These are phyloP conservation scores for Paragyromitra xinjiangensis DNA, from an alignment of 495 filamentous ascomycete species.

Conservation along the genomic window DNA sequence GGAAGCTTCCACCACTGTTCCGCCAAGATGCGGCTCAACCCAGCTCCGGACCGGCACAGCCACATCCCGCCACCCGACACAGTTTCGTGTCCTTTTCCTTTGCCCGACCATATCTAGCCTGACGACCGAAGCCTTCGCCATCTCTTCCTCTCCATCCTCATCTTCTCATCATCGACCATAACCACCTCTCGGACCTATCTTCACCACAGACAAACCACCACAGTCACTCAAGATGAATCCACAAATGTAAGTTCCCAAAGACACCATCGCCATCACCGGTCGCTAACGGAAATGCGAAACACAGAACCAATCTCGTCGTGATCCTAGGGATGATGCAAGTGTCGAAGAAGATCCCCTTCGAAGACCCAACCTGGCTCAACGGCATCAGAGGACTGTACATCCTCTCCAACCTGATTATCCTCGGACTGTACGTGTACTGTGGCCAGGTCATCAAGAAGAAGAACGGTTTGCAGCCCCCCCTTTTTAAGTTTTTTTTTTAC, in stretches of 20 bases:
- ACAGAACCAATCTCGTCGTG: constrained; percentile 89
- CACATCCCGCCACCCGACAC: constrained; percentile 31
- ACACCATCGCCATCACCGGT: neutral
- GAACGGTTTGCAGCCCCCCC: constrained; percentile 73
- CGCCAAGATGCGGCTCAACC: constrained; percentile 26
- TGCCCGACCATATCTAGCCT: neutral
- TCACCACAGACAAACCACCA: neutral
- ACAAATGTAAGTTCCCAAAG: constrained; percentile 49
- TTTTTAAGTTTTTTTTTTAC: neutral
- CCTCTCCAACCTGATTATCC: constrained; percentile 87
- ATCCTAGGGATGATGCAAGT: constrained; percentile 98
- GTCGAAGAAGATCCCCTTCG: constrained; percentile 93
- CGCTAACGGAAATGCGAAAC: constrained; percentile 29
- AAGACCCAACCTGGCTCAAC: constrained; percentile 86
- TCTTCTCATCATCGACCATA: constrained; percentile 11
- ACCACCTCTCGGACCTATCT: neutral
- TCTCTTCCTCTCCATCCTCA: constrained; percentile 33
- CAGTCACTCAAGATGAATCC: constrained; percentile 47
- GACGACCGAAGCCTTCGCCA: constrained; percentile 16
- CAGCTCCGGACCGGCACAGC: neutral
- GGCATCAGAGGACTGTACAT: constrained; percentile 83
- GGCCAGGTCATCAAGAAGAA: constrained; percentile 86
- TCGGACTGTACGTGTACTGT: constrained; percentile 81
- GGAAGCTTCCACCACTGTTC: constrained; percentile 3
- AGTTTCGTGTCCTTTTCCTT: constrained; percentile 47